Base-by-base conservation (phyloP, 108 stramenopile genomes). In the Stephanodiscus triporus region DNA sequence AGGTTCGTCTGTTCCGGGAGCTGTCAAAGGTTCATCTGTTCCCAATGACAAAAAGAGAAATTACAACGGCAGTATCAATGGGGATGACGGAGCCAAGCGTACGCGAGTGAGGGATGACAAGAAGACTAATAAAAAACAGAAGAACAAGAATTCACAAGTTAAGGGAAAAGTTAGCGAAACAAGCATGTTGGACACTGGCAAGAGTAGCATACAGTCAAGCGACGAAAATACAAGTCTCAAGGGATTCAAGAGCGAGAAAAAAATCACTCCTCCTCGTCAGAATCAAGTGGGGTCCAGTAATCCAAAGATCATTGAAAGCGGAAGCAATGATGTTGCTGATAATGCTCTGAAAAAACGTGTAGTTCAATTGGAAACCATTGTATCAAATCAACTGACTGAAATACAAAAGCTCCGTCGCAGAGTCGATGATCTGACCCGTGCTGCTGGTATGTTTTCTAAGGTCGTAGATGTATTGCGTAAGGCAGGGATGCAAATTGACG, bases 391-490 rank as follows among this genome's bases (percentile, higher is more conserved):
- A 81, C 67, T 84, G 54, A 72, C 84, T 34, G 88, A 90, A 53
- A 82, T 94, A 26, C 86, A 84, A 57, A 86, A 90, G 40, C 83
- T 94, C 19, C 70, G 88, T 43, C 71, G 90, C 22, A 85, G 88
- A 58, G 83, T 85, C 51, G 77, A 80, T 16, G 83, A 84, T 6
- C 68, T 91, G 49, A 68, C 76, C 14, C 81, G 83, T 47, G 64
- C 88, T 16, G 68, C 87, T 4, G 76, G 70, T 53, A 73, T 84
- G 23, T 89, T 94, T 76, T 75, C 76, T 17, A 71, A 81, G 29
- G 87, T 92, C 2, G 45, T 94, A 9, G 76, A 89, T 32, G 34
- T 93, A 27, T 71, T 93, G 34, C 77, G 86, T 42, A 79, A 88
- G 42, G 88, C 92, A 38, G 92, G 92, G 9, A 65, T 93, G 45